Conservation (phyloP, 352 stramenopile genomes). For the Globisporangium cylindrosporum region DNA sequence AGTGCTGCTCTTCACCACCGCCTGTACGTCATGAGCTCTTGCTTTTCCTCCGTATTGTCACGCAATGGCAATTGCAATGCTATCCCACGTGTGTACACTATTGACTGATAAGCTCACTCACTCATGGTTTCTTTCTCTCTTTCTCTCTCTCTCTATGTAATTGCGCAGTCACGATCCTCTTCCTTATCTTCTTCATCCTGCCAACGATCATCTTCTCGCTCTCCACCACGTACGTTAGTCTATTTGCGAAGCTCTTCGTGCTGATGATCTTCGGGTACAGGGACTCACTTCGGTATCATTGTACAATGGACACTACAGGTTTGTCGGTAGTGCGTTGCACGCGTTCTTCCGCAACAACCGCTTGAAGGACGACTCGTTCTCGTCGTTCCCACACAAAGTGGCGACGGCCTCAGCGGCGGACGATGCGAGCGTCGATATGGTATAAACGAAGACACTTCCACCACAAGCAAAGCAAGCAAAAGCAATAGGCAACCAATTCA, state of each 20-base stretch:
- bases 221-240: slow-evolving; percentile 47
- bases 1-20: slow-evolving; percentile 57
- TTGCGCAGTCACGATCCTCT: slow-evolving; percentile 56
- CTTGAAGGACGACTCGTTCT: slow-evolving; percentile 61
- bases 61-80: not conserved
- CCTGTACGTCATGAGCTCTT: slow-evolving; percentile 29
- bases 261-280: not conserved
- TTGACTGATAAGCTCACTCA: not conserved
- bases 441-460: slow-evolving; percentile 23
- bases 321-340: slow-evolving; percentile 42
- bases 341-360: slow-evolving; percentile 63
- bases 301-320: slow-evolving; percentile 13
- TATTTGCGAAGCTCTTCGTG: not conserved
- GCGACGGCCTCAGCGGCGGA: slow-evolving; percentile 13
- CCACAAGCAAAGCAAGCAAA: not conserved
- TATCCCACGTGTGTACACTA: not conserved
- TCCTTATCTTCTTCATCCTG: slow-evolving; percentile 73
- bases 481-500: not conserved
- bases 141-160: not conserved
- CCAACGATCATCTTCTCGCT: slow-evolving; percentile 67
- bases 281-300: too few species aligned
- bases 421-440: slow-evolving; percentile 32
- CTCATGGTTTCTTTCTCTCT: not conserved
- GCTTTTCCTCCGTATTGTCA: not conserved
- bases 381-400: slow-evolving; percentile 20